Base-by-base conservation (phyloP, 148 eudicot species). In the Tetragonia tetragonoides region DNA sequence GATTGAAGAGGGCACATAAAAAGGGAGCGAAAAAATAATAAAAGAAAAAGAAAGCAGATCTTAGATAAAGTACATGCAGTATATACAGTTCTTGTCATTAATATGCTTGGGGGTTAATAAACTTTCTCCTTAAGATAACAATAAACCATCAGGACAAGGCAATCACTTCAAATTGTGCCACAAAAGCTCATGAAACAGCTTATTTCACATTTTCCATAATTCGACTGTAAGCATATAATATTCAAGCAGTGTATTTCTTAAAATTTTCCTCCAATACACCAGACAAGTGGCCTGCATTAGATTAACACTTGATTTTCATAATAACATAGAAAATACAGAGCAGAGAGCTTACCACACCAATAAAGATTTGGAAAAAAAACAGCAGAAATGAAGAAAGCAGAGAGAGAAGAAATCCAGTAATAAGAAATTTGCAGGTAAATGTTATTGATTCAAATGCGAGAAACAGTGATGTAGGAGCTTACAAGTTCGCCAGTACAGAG, bases 401-500 rank as follows among this genome's bases (percentile, higher is more conserved):
- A 46, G 1, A 44, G 10, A 49, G 14, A 49, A 49, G 53, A 49
- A 49, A 49, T 8, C 3, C 53, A 49, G 12, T 49, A 49, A 14
- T 14, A 49, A 49, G 53, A 49, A 49, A 49, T 12, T 49, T 2
- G 53, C 2, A 49, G 21, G 28, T 20, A 62, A 53, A 67, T 41
- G 40, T 20, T 7, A 73, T 2, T 38, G 3, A 74, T 72, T 53
- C 40, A 70, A 83, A 65, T 9, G 47, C 47, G 42, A 64, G 69
- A 69, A 67, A 63, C 73, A 12, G 70, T 44, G 60, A 57, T 66
- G 4, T 23, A 83, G 70, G 75, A 73, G 61, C 94, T 87, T 89
- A 95, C 99, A 77, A 90, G 93, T 80, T 95, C 99, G 10, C 97
- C 93, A 2, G 91, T 61, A 69, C 65, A 34, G 56, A 86, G 79